Evolutionary conservation across 768 basidiomycete genomes (phyloP).

Genomic region (Suillus cothurnatus): DNA sequence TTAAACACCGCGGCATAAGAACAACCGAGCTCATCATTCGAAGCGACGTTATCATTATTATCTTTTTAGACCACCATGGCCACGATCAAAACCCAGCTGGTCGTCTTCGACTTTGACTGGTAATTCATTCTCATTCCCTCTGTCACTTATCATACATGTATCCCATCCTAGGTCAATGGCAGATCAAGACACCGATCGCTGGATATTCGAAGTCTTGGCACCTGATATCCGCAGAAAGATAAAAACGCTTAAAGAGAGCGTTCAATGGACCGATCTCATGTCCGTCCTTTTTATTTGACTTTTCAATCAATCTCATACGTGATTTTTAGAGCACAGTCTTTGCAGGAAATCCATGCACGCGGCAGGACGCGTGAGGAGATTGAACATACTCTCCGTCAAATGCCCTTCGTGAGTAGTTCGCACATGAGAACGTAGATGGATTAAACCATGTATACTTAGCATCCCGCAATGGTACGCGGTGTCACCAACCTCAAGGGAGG

Average conservation of each 20-base stretch:
- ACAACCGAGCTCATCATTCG: background rate
- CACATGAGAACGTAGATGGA: background rate
- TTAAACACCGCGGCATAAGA: constrained; percentile 12
- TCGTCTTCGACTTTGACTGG: constrained; percentile 99
- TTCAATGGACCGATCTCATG: constrained; percentile 97
- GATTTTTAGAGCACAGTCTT: constrained; percentile 57
- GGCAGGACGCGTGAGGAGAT: constrained; percentile 77
- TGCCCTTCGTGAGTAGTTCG: constrained; percentile 76
- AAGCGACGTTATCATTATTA: background rate
- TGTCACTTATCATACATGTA: background rate
- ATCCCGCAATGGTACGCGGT: constrained; percentile 94
- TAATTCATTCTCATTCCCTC: constrained; percentile 29
- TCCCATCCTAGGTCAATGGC: constrained; percentile 67
- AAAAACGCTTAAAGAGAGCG: constrained; percentile 58
- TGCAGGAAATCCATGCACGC: constrained; percentile 69
- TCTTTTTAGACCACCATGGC: constrained; percentile 18
- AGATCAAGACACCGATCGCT: constrained; percentile 97
- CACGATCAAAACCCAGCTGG: constrained; percentile 60
- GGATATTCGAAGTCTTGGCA: constrained; percentile 86
- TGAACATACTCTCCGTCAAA: constrained; percentile 69
- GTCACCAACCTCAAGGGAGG: constrained; percentile 73
- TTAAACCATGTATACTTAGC: constrained; percentile 49
- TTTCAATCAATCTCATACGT: constrained; percentile 1
- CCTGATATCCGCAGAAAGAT: constrained; percentile 84
- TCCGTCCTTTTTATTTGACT: constrained; percentile 40